Evolutionary conservation across 768 basidiomycete genomes (phyloP).

Genomic region (Termitomyces bulborhizus): DNA sequence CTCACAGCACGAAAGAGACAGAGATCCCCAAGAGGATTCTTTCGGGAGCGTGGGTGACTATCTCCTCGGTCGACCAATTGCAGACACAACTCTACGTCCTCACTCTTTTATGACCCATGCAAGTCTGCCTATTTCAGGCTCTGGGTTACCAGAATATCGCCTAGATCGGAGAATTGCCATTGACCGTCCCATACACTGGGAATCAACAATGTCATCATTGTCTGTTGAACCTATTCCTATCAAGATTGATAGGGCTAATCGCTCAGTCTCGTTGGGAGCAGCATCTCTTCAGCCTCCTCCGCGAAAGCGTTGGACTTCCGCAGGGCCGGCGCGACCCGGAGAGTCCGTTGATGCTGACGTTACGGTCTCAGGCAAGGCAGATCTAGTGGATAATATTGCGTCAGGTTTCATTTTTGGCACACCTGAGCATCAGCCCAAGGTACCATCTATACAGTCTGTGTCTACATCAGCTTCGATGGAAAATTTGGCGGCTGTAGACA

Average conservation of each 20-base stretch:
- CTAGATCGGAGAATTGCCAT: slow-evolving; percentile 28
- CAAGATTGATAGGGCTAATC: slow-evolving; percentile 21
- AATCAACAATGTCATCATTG: slow-evolving; percentile 21
- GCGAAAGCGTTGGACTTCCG: slow-evolving; percentile 40
- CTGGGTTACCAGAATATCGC: slow-evolving; percentile 23
- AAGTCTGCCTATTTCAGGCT: slow-evolving; percentile 25
- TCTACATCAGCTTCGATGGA: slow-evolving; percentile 40
- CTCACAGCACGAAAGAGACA: slow-evolving; percentile 25
- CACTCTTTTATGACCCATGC: slow-evolving; percentile 23
- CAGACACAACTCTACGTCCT: slow-evolving; percentile 22
- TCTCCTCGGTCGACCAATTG: slow-evolving; percentile 40
- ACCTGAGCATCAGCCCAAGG: slow-evolving; percentile 31
- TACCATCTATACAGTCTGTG: slow-evolving; percentile 37
- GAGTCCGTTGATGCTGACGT: slow-evolving; percentile 12
- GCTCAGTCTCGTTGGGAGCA: slow-evolving; percentile 26
- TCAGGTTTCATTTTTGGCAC: slow-evolving; percentile 28
- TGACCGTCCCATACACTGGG: slow-evolving; percentile 14
- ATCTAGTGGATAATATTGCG: slow-evolving; percentile 18
- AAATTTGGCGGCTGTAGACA: slow-evolving; percentile 23
- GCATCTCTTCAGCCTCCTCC: slow-evolving; percentile 44
- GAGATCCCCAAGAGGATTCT: slow-evolving; percentile 40
- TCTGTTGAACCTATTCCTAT: not conserved
- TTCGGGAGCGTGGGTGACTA: slow-evolving; percentile 51
- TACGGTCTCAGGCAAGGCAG: slow-evolving; percentile 13
- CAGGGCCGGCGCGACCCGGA: slow-evolving; percentile 16